Evolutionary conservation across 306 rosid species (phyloP).

Genomic region (Dryas octopetala): DNA sequence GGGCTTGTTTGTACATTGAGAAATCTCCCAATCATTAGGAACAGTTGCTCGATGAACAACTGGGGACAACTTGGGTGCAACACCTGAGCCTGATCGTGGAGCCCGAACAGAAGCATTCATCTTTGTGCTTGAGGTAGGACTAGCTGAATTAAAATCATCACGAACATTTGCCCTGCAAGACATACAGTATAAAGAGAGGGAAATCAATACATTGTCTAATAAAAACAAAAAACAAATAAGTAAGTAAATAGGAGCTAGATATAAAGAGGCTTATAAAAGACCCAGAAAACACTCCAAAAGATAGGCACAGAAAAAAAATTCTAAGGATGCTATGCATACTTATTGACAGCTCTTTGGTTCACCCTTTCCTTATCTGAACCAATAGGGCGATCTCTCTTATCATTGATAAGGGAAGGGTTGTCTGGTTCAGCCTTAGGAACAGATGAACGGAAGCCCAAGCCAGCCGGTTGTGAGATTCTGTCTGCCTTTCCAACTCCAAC

Average conservation of each 20-base stretch:
- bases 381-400: constrained; percentile 77
- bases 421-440: constrained; percentile 77
- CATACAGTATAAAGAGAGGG: constrained; percentile 22
- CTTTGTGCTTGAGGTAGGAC: constrained; percentile 77
- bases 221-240: constrained; percentile 18
- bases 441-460: constrained; percentile 78
- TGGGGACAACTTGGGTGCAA: constrained; percentile 83
- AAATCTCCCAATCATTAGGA: constrained; percentile 86
- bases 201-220: constrained; percentile 24
- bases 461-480: constrained; percentile 67
- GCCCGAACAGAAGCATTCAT: constrained; percentile 74
- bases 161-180: constrained; percentile 69
- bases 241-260: constrained; percentile 12
- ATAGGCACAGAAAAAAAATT: constrained; percentile 18
- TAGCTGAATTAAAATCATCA: constrained; percentile 78
- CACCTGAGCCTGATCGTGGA: constrained; percentile 85
- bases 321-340: constrained; percentile 51
- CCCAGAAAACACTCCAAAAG: constrained; percentile 15
- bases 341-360: constrained; percentile 75
- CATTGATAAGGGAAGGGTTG: constrained; percentile 58
- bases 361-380: constrained; percentile 82
- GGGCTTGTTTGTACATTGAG: constrained; percentile 76
- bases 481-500: constrained; percentile 79
- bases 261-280: constrained; percentile 14
- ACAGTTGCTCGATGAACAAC: constrained; percentile 66